Evolutionary conservation across 2,329 filamentous ascomycete species (phyloP), one percentile per base, ranked within the genome.

Genomic region (Berkeleyomyces basicola): DNA sequence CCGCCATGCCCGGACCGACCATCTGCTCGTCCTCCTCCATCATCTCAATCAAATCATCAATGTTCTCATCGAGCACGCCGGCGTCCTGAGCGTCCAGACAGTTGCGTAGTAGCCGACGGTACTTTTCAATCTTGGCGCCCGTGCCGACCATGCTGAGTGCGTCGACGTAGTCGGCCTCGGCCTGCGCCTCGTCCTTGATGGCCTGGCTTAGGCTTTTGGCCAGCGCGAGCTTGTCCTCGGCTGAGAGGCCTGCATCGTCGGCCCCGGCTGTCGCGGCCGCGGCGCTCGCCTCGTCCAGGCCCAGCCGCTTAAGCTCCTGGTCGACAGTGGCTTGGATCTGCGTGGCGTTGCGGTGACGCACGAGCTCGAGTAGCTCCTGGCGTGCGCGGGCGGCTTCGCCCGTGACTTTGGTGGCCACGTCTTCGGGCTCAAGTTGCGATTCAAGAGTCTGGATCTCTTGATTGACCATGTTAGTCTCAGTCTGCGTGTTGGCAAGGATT

Each of bases 111-210:
- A 90, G 77, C 62, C 80, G 80, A 65, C 86, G 79, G 71, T 91
- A 92, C 70, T 85, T 83, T 67, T 85, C 84, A 67, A 87, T 87
- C 70, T 84, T 84, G 71, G 88, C 85, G 43, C 85, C 83, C 44
- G 85, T 83, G 49, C 87, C 87, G 9, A 87, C 84, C 66, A 84
- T 79, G 53, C 81, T 82, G 55, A 88, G 75, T 10, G 85, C 85
- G 59, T 83, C 79, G 47, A 88, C 82, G 66, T 90, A 88, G 65
- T 87, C 84, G 11, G 74, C 72, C 67, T 90, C 85, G 3, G 85
- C 78, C 49, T 77, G 74, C 58, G 80, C 77, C 68, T 87, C 82
- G 68, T 86, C 82, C 3, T 75, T 71, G 55, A 86, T 75, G 57
- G 83, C 75, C 6, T 77, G 72, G 53, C 75, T 76, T 23, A 90